A percentile compares a stretch with the other conserved stretches of the same genome.
These are phyloP conservation scores for Yamadazyma oceani DNA, from an alignment of 1,139 yeast genomes.

Conservation along the genomic window DNA sequence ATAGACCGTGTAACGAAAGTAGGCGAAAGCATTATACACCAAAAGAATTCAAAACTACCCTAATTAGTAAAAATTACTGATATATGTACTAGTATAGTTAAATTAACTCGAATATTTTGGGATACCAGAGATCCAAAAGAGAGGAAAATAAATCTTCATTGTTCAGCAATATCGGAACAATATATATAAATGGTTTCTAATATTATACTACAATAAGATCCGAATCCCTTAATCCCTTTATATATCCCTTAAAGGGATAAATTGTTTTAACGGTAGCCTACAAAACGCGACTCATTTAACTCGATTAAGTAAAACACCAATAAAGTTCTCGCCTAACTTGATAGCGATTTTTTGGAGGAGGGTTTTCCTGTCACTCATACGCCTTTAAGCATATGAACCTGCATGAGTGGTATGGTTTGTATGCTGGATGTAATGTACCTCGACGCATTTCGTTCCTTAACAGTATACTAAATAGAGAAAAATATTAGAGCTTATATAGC, in stretches of 20 bases:
- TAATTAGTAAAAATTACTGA: not conserved
- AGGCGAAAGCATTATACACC: no score
- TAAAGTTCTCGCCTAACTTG: no score
- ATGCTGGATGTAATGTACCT: no score
- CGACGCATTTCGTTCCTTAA: not conserved
- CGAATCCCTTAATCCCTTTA: not conserved
- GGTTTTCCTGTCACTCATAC: no score
- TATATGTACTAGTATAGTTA: not conserved
- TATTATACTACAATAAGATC: no score
- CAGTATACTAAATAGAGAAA: not conserved
- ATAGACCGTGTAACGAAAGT: no score
- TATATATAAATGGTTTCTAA: not conserved
- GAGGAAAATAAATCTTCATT: no score
- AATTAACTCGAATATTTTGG: slow-evolving; percentile 1
- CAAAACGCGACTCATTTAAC: slow-evolving; percentile 8
- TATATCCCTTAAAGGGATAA: slow-evolving; percentile 1
- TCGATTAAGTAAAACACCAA: not conserved
- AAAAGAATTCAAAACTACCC: not conserved
- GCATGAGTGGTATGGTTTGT: no score
- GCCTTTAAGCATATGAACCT: no score
- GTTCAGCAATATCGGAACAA: no score
- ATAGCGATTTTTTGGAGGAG: no score
- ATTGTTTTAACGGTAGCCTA: not conserved
- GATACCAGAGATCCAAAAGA: no score
- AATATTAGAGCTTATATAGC: not conserved